These are phyloP conservation scores for Cyclotella cryptica DNA, from an alignment of 108 stramenopile species.

Conservation along the genomic window DNA sequence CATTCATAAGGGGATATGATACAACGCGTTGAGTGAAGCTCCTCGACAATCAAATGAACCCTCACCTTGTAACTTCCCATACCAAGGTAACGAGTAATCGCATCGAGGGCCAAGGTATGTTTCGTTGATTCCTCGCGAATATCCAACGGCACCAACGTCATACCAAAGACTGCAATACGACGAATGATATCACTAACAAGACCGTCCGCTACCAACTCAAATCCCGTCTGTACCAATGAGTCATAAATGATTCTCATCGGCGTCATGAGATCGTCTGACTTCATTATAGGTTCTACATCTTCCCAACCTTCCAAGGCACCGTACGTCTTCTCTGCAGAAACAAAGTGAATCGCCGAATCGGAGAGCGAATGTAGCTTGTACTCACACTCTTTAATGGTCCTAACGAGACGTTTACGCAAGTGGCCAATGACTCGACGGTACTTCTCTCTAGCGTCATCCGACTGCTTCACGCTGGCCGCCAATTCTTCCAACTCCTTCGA, in stretches of 20 bases:
- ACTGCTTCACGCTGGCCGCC: constrained; percentile 56
- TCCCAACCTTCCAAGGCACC: constrained; percentile 58
- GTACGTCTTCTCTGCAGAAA: constrained; percentile 28
- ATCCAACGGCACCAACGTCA: constrained; percentile 93
- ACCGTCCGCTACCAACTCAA: constrained; percentile 90
- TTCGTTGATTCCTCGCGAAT: constrained; percentile 95
- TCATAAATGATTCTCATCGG: constrained; percentile 87
- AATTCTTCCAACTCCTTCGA: constrained; percentile 64
- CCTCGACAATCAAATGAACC: constrained; percentile 5
- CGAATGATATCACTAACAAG: constrained; percentile 94
- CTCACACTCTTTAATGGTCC: constrained; percentile 79
- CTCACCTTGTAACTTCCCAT: constrained; percentile 87
- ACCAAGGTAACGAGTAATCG: constrained; percentile 92
- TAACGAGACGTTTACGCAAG: constrained; percentile 72
- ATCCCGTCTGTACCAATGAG: constrained; percentile 84
- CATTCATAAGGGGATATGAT: neutral
- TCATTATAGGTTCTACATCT: constrained; percentile 70
- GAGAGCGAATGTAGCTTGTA: constrained; percentile 41
- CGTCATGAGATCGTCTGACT: constrained; percentile 76
- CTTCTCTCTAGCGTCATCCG: constrained; percentile 66
- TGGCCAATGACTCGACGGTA: constrained; percentile 89
- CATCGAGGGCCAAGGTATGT: constrained; percentile 93
- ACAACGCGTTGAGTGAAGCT: neutral
- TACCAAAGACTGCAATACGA: constrained; percentile 87
- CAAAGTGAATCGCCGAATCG: constrained; percentile 15